These are phyloP conservation scores for Ganoderma boninense DNA, from an alignment of 1,284 basidiomycete species.

Conservation along the genomic window DNA sequence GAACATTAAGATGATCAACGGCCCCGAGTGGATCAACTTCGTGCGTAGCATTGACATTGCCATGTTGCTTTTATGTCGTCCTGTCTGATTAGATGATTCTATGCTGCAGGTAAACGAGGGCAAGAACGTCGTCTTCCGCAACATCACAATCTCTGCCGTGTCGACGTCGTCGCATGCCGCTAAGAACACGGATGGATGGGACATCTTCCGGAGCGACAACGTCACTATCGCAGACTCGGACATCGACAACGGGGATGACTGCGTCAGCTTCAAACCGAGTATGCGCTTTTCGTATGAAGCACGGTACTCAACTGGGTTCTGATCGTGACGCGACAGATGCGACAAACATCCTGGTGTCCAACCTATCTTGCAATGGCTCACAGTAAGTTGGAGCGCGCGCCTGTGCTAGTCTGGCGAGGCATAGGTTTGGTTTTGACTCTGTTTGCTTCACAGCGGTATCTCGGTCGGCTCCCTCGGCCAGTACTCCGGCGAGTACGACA, in stretches of 20 bases:
- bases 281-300: not conserved
- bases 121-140: constrained; percentile 53
- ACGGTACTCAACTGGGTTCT: not conserved
- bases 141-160: constrained; percentile 43
- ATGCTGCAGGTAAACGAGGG: constrained; percentile 40
- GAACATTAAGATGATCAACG: constrained; percentile 50
- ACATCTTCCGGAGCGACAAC: constrained; percentile 59
- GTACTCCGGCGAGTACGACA: constrained; percentile 56
- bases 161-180: constrained; percentile 55
- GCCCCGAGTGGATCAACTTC: constrained; percentile 65
- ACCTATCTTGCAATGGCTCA: constrained; percentile 53
- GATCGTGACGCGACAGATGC: constrained; percentile 36
- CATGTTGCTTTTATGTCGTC: not conserved
- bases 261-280: constrained; percentile 59
- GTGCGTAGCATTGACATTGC: constrained; percentile 43
- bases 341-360: constrained; percentile 52
- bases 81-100: not conserved
- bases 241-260: constrained; percentile 46
- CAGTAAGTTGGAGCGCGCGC: no score
- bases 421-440: no score
- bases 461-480: constrained; percentile 58
- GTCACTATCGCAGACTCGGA: constrained; percentile 42
- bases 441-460: constrained; percentile 46
- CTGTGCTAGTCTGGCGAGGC: no score
- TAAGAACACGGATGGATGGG: constrained; percentile 71